Conservation (phyloP, 2,329 filamentous ascomycete species). For the Xylaria sp. region DNA sequence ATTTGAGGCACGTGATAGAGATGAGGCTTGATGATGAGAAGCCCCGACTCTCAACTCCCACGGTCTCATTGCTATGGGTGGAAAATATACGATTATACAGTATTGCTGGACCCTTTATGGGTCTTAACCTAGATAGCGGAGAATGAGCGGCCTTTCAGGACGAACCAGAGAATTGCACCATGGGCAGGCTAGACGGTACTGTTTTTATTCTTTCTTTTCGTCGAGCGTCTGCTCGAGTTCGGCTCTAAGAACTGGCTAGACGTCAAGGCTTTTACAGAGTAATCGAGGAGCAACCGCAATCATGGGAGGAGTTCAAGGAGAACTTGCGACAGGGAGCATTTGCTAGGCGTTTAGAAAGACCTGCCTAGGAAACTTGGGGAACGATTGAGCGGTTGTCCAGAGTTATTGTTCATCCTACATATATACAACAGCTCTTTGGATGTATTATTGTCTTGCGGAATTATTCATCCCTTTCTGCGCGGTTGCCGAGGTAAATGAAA, state of each 20-base stretch:
- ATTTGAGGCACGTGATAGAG: background rate
- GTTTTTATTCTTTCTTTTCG: background rate
- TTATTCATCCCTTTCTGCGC: background rate
- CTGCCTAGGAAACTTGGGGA: background rate
- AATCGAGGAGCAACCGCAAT: background rate
- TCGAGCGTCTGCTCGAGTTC: background rate
- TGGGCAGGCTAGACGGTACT: constrained; percentile 6
- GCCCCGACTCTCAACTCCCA: background rate
- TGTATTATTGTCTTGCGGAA: background rate
- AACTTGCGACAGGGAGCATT: constrained; percentile 82
- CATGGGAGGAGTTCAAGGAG: constrained; percentile 6
- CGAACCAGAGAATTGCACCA: background rate
- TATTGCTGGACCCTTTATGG: constrained; percentile 2
- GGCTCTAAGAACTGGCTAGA: background rate
- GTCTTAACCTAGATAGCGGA: constrained; percentile 7
- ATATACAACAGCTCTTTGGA: background rate
- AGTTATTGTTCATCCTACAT: background rate
- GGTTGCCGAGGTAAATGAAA: background rate
- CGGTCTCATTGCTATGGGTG: background rate
- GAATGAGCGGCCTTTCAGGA: constrained; percentile 1
- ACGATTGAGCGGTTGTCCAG: background rate
- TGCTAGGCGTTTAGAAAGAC: background rate
- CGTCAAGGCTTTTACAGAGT: background rate
- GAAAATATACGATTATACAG: constrained; percentile 8
- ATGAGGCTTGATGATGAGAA: background rate